Percentiles rank a stretch among this genome's conserved stretches.
These are phyloP conservation scores for Ceratocystis cubensis DNA, from an alignment of 2,329 filamentous ascomycete species.

Conservation along the genomic window DNA sequence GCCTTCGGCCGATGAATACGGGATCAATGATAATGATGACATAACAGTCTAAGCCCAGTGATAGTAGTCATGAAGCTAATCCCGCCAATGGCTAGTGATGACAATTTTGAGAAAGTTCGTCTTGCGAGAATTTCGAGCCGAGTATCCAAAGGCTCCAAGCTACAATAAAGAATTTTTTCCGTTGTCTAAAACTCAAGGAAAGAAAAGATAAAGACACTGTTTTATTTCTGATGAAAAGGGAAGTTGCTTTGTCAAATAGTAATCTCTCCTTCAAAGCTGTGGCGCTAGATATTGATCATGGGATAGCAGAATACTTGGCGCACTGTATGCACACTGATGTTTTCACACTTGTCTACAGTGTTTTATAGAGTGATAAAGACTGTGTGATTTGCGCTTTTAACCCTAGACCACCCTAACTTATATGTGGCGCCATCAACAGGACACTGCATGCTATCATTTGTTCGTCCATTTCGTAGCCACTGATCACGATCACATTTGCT, in stretches of 20 bases:
- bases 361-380: not conserved
- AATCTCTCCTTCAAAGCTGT: not conserved
- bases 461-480: too few relatives aligned
- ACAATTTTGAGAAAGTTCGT: not conserved
- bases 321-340: not conserved
- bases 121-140: not conserved
- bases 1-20: constrained; percentile 59
- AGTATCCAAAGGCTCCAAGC: not conserved
- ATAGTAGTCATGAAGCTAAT: not conserved
- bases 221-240: not conserved
- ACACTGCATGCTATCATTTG: too few relatives aligned
- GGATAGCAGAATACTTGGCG: not conserved
- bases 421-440: not conserved
- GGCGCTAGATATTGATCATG: not conserved
- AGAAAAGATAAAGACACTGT: not conserved
- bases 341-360: not conserved
- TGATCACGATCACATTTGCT: too few relatives aligned
- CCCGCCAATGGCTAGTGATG: not conserved
- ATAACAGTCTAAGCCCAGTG: not conserved
- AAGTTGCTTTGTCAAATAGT: not conserved
- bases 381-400: not conserved
- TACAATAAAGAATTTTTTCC: not conserved
- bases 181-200: not conserved
- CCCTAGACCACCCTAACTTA: not conserved
- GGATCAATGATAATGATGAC: constrained; percentile 55